phyloP scores from a whole-genome alignment of 371 early-diverging fungal genomes.

The Lichtheimia hyalospora region DNA sequence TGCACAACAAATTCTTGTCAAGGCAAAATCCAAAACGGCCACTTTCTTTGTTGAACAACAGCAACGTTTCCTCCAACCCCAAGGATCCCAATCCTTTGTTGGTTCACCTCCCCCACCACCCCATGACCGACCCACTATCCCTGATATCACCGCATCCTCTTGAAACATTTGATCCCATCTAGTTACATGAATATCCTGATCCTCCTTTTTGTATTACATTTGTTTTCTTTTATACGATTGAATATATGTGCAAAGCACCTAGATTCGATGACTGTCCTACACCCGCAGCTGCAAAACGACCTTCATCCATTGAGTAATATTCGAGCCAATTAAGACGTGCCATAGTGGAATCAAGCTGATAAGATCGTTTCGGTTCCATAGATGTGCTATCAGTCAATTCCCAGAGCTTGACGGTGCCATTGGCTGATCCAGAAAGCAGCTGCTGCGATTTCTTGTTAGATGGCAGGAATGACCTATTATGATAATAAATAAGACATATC shows the following conservation, averaged over 20 bases:
- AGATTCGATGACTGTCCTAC: conserved; percentile 8
- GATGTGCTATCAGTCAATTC: not conserved
- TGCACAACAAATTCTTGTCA: conserved; percentile 64
- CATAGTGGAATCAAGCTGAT: conserved; percentile 13
- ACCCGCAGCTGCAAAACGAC: conserved; percentile 17
- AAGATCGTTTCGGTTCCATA: not conserved
- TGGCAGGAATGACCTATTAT: conserved; percentile 14
- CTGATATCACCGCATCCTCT: not conserved
- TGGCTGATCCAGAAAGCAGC: conserved; percentile 25
- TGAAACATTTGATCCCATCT: no score
- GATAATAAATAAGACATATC: not conserved
- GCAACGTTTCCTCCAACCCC: conserved; percentile 46
- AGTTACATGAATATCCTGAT: not conserved
- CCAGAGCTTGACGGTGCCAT: conserved; percentile 19
- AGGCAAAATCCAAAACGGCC: conserved; percentile 64
- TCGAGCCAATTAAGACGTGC: conserved; percentile 19
- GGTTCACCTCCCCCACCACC: conserved; percentile 2
- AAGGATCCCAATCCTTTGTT: not conserved
- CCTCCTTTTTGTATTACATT: not conserved
- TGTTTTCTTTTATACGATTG: conserved; percentile 4
- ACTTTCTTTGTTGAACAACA: conserved; percentile 71
- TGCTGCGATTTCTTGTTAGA: conserved; percentile 1
- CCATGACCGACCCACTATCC: not conserved
- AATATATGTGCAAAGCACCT: conserved; percentile 20
- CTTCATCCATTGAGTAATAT: conserved; percentile 2